Conservation (phyloP, 2,329 filamentous ascomycete genomes). For the Sclerotinia spermophila region DNA sequence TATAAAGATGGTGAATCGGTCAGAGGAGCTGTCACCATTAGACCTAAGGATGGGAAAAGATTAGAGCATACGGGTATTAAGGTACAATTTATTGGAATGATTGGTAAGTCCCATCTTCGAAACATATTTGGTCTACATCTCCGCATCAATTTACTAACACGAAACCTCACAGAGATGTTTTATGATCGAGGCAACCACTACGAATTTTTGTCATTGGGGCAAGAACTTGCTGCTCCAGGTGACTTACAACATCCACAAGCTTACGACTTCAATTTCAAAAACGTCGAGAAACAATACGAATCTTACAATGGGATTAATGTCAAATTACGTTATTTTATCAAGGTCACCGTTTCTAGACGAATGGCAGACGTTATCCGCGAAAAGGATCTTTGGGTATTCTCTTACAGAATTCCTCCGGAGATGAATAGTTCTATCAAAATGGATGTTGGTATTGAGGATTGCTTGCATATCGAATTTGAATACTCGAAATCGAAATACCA, state of each 20-base stretch:
- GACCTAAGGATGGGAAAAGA: slow-evolving; percentile 96
- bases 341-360: slow-evolving; percentile 90
- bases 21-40: slow-evolving; percentile 89
- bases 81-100: slow-evolving; percentile 98
- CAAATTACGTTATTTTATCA: slow-evolving; percentile 96
- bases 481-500: slow-evolving; percentile 99
- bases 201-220: slow-evolving; percentile 95
- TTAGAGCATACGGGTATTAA: slow-evolving; percentile 99
- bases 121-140: not conserved
- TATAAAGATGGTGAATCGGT: slow-evolving; percentile 99
- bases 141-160: slow-evolving; percentile 7
- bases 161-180: slow-evolving; percentile 79
- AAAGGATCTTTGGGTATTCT: slow-evolving; percentile 99
- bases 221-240: slow-evolving; percentile 93
- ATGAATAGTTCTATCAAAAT: slow-evolving; percentile 99
- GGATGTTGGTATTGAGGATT: slow-evolving; percentile 99
- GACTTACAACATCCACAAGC: slow-evolving; percentile 98
- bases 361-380: slow-evolving; percentile 98
- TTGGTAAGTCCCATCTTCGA: slow-evolving; percentile 57
- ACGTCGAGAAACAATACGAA: slow-evolving; percentile 99
- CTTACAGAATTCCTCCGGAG: slow-evolving; percentile 95
- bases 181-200: slow-evolving; percentile 99
- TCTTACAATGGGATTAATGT: slow-evolving; percentile 99
- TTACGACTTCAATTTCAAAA: slow-evolving; percentile 99
- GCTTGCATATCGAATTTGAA: slow-evolving; percentile 98